phyloP scores from a whole-genome alignment of 2,329 filamentous ascomycete species.

The Nothopassalora personata region DNA sequence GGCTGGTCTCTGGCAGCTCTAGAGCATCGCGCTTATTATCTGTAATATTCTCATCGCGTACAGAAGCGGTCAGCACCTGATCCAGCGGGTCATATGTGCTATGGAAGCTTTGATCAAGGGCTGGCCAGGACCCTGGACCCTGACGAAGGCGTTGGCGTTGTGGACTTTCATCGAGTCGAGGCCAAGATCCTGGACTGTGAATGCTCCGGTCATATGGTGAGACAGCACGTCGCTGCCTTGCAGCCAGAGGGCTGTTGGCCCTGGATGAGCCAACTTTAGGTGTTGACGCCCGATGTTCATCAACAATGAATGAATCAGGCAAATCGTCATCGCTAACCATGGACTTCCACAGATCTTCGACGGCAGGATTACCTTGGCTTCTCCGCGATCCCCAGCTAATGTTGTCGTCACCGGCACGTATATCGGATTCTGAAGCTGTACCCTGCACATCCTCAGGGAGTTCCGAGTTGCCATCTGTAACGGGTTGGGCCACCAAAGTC shows the following conservation, averaged over 20 bases:
- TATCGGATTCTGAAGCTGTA: constrained; percentile 23
- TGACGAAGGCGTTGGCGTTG: constrained; percentile 13
- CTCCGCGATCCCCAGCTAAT: constrained; percentile 33
- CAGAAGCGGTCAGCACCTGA: constrained; percentile 8
- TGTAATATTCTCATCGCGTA: constrained; percentile 7
- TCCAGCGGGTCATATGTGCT: constrained; percentile 20
- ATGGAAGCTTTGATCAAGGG: constrained; percentile 18
- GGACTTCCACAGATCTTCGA: constrained; percentile 30
- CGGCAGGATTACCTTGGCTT: constrained; percentile 22
- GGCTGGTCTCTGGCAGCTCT: constrained; percentile 2
- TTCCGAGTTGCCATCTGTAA: constrained; percentile 39
- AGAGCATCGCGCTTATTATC: constrained; percentile 25
- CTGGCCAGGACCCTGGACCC: constrained; percentile 26
- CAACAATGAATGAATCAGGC: constrained; percentile 23
- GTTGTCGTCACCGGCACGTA: constrained; percentile 35
- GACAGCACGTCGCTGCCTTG: constrained; percentile 16
- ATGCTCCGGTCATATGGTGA: constrained; percentile 24
- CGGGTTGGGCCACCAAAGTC: constrained; percentile 35
- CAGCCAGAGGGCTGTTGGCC: constrained; percentile 15
- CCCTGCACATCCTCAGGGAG: constrained; percentile 19
- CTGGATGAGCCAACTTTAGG: constrained; percentile 14
- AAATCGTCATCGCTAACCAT: constrained; percentile 30
- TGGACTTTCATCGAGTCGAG: constrained; percentile 20
- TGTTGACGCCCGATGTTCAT: constrained; percentile 14
- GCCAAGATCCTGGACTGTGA: constrained; percentile 29